A percentile compares a stretch with the other conserved stretches of the same genome.
Conservation (phyloP, 306 rosid species). For the Prunus padus region DNA sequence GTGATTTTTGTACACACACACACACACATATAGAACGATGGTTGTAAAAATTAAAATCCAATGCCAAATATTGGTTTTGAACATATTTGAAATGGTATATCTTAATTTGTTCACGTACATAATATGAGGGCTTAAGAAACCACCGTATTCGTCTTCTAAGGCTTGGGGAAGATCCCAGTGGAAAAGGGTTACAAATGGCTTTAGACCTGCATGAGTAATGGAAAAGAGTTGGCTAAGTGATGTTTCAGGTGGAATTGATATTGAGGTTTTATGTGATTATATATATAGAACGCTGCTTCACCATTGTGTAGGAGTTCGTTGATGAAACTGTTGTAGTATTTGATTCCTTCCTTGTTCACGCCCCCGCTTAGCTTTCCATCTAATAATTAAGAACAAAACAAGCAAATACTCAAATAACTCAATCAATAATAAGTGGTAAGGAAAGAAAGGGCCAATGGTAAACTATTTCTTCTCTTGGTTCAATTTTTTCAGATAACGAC, state of each 20-base stretch:
- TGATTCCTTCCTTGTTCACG: slow-evolving; percentile 37
- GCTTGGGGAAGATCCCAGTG: slow-evolving; percentile 49
- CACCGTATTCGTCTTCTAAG: slow-evolving; percentile 49
- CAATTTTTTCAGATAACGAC: no score
- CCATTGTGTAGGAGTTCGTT: slow-evolving; percentile 31
- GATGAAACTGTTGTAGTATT: slow-evolving; percentile 38
- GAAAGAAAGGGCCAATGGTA: no score
- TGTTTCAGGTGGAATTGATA: no score
- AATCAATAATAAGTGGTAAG: neutral
- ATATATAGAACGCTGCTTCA: neutral
- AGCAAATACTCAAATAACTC: neutral
- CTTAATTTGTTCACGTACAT: slow-evolving; percentile 35
- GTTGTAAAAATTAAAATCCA: no score
- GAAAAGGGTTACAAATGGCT: slow-evolving; percentile 39
- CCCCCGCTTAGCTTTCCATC: slow-evolving; percentile 41
- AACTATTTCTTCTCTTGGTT: no score
- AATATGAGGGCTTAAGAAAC: slow-evolving; percentile 48
- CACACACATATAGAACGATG: neutral
- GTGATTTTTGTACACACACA: slow-evolving; percentile 25
- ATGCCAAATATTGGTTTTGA: neutral
- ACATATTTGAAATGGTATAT: neutral
- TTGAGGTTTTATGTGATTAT: no score
- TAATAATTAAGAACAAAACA: neutral
- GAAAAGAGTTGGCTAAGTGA: neutral
- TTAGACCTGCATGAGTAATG: slow-evolving; percentile 17